Evolutionary conservation across 2,329 filamentous ascomycete species (phyloP).

Genomic region (Escovopsis weberi): DNA sequence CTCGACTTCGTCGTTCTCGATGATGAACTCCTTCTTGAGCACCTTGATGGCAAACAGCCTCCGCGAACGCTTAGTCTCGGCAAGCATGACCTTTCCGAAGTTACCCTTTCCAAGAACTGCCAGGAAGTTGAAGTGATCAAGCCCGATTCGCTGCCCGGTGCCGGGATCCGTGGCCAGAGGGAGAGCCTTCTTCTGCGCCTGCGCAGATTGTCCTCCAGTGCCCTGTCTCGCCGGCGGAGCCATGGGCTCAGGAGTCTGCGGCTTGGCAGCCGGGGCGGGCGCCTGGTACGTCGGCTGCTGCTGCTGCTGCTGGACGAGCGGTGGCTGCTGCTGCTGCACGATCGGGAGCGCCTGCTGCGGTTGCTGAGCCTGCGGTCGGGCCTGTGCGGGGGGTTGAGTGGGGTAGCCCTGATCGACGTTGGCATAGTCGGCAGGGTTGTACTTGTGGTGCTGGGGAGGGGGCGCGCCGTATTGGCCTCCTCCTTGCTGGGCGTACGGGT

Average conservation of each 20-base stretch:
- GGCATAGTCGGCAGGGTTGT: conserved; percentile 67
- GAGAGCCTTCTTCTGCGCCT: conserved; percentile 37
- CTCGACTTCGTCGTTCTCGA: conserved; percentile 97
- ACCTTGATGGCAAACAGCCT: conserved; percentile 98
- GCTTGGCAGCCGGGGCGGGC: conserved; percentile 21
- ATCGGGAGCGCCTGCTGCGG: conserved; percentile 18
- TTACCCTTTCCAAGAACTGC: conserved; percentile 97
- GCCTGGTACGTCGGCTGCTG: conserved; percentile 18
- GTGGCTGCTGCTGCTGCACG: conserved; percentile 20
- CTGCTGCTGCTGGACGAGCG: no score
- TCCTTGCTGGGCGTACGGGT: conserved; percentile 17
- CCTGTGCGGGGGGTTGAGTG: conserved; percentile 16
- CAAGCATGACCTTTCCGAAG: conserved; percentile 99
- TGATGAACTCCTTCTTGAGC: conserved; percentile 99
- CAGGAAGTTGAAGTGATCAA: conserved; percentile 98
- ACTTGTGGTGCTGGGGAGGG: conserved; percentile 43
- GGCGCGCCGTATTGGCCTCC: conserved; percentile 18
- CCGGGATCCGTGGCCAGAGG: conserved; percentile 59
- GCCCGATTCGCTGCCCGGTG: conserved; percentile 71
- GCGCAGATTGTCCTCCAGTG: conserved; percentile 1
- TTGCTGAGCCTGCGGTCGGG: conserved; percentile 16
- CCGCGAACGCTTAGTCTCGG: conserved; percentile 85
- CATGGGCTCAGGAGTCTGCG: conserved; percentile 23
- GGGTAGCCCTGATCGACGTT: conserved; percentile 37
- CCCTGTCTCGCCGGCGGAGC: conserved; percentile 14